Evolutionary conservation across 768 basidiomycete species (phyloP).

Genomic region (Sistotremastrum suecicum): DNA sequence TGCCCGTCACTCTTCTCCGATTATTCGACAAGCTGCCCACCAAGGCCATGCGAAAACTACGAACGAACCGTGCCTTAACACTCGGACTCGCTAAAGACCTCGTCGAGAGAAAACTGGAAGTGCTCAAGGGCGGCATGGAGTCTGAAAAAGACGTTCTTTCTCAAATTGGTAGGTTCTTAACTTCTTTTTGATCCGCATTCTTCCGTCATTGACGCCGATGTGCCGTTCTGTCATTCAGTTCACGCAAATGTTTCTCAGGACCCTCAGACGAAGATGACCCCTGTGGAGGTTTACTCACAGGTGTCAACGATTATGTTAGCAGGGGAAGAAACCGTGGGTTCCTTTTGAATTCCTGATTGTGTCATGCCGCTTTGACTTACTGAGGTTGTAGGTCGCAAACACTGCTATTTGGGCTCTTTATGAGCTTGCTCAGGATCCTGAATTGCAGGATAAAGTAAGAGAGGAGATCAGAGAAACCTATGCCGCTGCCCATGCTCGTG

Average conservation of each 20-base stretch:
- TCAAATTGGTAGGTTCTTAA: not conserved
- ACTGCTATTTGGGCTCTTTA: slow-evolving; percentile 1
- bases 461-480: slow-evolving; percentile 1
- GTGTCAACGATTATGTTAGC: not conserved
- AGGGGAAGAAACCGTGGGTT: not conserved
- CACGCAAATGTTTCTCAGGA: slow-evolving; percentile 1
- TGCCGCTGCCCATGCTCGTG: slow-evolving; percentile 10
- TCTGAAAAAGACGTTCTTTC: not conserved
- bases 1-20: not conserved
- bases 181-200: not conserved
- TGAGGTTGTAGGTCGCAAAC: not conserved
- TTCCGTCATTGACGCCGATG: not conserved
- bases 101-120: not conserved
- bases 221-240: not conserved
- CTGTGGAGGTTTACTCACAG: not conserved
- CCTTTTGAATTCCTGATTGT: not conserved
- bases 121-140: not conserved
- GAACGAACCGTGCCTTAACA: not conserved
- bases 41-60: not conserved
- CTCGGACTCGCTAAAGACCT: not conserved
- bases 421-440: not conserved
- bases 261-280: not conserved
- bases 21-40: not conserved
- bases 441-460: not conserved
- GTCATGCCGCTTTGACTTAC: not conserved